Percentiles rank a stretch among this genome's conserved stretches.
Conservation (phyloP, 306 rosid species). For the Acacia acuminata region DNA sequence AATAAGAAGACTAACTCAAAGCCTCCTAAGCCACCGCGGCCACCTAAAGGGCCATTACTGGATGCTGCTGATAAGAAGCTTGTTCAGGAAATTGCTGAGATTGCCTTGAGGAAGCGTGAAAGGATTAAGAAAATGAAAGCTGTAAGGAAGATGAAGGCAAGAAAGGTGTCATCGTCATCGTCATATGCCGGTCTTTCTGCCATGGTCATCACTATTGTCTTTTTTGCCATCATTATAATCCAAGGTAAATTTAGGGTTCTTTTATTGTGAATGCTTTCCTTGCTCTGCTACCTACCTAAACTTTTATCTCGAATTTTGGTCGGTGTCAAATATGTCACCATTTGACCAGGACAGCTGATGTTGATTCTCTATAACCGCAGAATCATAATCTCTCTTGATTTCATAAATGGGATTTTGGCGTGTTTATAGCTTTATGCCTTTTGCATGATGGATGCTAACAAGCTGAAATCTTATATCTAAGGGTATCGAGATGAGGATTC, state of each 20-base stretch:
- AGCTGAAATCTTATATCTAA: slow-evolving; percentile 26
- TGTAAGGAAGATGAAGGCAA: slow-evolving; percentile 54
- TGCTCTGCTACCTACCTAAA: background rate
- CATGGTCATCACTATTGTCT: slow-evolving; percentile 57
- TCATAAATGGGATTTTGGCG: slow-evolving; percentile 21
- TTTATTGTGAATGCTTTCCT: slow-evolving; percentile 3
- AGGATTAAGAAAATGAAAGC: slow-evolving; percentile 59
- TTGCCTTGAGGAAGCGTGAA: slow-evolving; percentile 70
- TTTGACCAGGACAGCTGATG: slow-evolving; percentile 4
- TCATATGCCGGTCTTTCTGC: slow-evolving; percentile 54
- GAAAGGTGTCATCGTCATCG: slow-evolving; percentile 41
- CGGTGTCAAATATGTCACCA: background rate
- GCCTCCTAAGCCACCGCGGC: slow-evolving; percentile 72
- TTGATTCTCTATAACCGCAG: slow-evolving; percentile 4
- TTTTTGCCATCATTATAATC: slow-evolving; percentile 55
- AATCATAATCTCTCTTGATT: background rate
- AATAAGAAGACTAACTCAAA: slow-evolving; percentile 41
- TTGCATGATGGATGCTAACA: background rate
- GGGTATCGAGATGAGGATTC: background rate
- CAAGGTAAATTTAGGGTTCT: slow-evolving; percentile 49
- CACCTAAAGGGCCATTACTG: slow-evolving; percentile 70
- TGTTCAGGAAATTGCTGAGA: slow-evolving; percentile 61
- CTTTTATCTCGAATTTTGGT: background rate
- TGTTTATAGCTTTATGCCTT: background rate
- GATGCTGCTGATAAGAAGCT: slow-evolving; percentile 68